These are phyloP conservation scores for Diaporthe aspalathi DNA, from an alignment of 2,329 filamentous ascomycete genomes.

Conservation along the genomic window DNA sequence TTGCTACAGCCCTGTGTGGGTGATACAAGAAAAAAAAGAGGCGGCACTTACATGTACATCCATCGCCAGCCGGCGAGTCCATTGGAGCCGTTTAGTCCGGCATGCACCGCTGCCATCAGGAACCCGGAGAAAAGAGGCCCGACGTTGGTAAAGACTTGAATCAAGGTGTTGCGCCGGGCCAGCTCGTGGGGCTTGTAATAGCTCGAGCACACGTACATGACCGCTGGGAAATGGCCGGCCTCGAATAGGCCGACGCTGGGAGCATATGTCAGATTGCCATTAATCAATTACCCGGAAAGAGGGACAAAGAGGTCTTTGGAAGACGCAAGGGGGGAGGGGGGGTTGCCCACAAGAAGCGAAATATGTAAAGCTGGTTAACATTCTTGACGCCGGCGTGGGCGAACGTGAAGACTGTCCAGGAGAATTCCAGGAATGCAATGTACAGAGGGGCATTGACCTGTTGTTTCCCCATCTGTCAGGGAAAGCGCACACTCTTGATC, in stretches of 20 bases:
- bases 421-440: slow-evolving; percentile 11
- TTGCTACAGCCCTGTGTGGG: fast-evolving
- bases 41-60: not conserved
- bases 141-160: slow-evolving; percentile 45
- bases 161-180: slow-evolving; percentile 46
- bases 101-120: slow-evolving; percentile 6
- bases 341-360: slow-evolving; percentile 3
- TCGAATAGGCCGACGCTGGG: slow-evolving; percentile 46
- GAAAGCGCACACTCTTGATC: not conserved
- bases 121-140: slow-evolving; percentile 44
- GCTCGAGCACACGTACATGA: slow-evolving; percentile 48
- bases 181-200: slow-evolving; percentile 48
- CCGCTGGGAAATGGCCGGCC: slow-evolving; percentile 46
- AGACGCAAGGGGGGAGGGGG: too few species aligned
- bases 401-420: slow-evolving; percentile 12
- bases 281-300: too few species aligned
- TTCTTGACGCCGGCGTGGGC: not conserved
- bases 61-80: slow-evolving; percentile 2
- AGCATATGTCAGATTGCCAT: too few species aligned
- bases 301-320: too few species aligned
- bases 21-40: too few species aligned
- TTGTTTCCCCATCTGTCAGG: too few species aligned
- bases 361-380: not conserved
- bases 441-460: slow-evolving; percentile 13
- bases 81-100: not conserved